Base-by-base conservation (phyloP, 1,284 basidiomycete genomes). In the Anthracocystis walkeri region DNA sequence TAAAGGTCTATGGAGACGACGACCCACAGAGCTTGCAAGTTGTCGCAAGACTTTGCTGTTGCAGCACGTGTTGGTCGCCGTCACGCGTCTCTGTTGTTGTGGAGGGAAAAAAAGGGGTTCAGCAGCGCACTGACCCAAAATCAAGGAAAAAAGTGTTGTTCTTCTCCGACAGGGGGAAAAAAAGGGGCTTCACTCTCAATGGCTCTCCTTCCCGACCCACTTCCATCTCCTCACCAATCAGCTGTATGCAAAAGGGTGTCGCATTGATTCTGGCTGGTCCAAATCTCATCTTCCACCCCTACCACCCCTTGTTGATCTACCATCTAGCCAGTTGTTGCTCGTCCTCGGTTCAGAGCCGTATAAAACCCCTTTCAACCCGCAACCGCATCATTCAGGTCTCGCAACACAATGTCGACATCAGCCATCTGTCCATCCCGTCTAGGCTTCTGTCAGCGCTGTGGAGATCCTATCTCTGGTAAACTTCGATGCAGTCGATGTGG, bases 401-500 rank as follows among this genome's bases (percentile, higher is more conserved):
- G 7, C 3, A n/a, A 45, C 18, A 48, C 23, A 4, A 58, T 58
- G 56, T 58, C 56, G 45, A 49, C 21, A 11, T 20, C 55, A n/a
- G 31, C 44, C 16, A 16, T 50, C 29, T 64, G 65, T 11, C 57
- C 70, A 0, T 44, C 16, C 23, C 58, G 65, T 7, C 49, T 66
- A 1, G 72, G 66, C 25, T 75, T 75, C 48, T 75, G 72, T 45
- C 72, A 75, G 29, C 62, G 72, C 3, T 75, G 72, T 51, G 72
- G 72, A 11, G 72, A 75, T 20, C 72, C 72, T 11, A 61, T 74
- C 44, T 74, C 72, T 3, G 53, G 53, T 56, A 66, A 70, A 38
- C 31, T 64, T 12, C 62, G 64, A 2, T 75, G 72, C 58, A 65
- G 49, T 21, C 50, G 56, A 16, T 75, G 72, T 20, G 66, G 72